Base-by-base conservation (phyloP, 352 stramenopile genomes). In the Phytophthora tubulina region DNA sequence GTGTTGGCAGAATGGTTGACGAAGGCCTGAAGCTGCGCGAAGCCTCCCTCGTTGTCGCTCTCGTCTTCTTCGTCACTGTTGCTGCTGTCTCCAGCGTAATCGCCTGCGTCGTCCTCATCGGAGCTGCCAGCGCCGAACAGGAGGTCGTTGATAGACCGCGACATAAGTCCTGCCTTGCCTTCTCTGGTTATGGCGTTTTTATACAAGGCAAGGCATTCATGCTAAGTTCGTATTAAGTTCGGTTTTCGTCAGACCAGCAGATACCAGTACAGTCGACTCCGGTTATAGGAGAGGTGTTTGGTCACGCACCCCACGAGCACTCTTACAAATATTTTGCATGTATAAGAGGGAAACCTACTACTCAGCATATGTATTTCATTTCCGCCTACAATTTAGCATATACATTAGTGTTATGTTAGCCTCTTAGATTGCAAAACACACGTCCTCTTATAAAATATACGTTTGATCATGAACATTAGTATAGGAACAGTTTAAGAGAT, bases 1-100 rank as follows among this genome's bases (percentile, higher is more conserved):
- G 58, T 46, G n/a, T 41, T 57, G 27, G 57, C 21, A 27, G 21
- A 27, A 27, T 27, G 50, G 38, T 72, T 42, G n/a, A 75, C 68
- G 8, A 72, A 33, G 27, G 38, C 11, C 56, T 14, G 30, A 7
- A 8, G 21, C 21, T 27, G 21, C 21, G 21, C 36, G 50, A 33
- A 30, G 14, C 15, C 52, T 5, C n/a, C 17, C 10, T 65, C 46
- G 21, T 5, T 52, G 6, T 67, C 44, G 32, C 15, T 41, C 2
- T 31, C 45, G n/a, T 61, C 46, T 10, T 50, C 46, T 10, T 49
- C 42, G 13, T 38, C 30, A 15, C 52, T 42, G 39, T 21, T 45
- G 36, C 58, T 51, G 27, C 45, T 52, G 30, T 61, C 35, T 11
- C 27, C 46, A 6, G 21, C 39, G 51, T n/a, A 49, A 8, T 61